Evolutionary conservation across 768 basidiomycete genomes (phyloP).

Genomic region (Boletus vermiculosoides): DNA sequence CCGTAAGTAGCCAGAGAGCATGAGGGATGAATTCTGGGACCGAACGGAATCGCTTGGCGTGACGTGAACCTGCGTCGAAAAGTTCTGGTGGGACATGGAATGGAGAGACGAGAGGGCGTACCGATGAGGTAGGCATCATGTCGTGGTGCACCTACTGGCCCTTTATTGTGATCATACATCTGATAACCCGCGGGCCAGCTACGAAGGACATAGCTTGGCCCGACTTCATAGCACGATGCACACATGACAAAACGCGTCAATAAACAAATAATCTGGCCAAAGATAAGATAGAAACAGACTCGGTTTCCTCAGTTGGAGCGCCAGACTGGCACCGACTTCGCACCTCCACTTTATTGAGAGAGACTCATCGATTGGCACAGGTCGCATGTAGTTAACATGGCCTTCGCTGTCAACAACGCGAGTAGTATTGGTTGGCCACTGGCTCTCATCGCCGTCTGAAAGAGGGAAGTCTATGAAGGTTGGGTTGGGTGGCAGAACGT

Average conservation of each 20-base stretch:
- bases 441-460: conserved; percentile 54
- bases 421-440: conserved; percentile 60
- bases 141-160: conserved; percentile 49
- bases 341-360: conserved; percentile 59
- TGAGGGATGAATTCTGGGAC: conserved; percentile 86
- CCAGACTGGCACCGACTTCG: conserved; percentile 41
- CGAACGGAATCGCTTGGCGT: conserved; percentile 64
- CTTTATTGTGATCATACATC: conserved; percentile 76
- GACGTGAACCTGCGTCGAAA: conserved; percentile 37
- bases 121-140: conserved; percentile 81
- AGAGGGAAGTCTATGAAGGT: conserved; percentile 56
- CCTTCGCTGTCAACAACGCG: conserved; percentile 55
- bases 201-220: conserved; percentile 57
- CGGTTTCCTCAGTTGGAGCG: conserved; percentile 45
- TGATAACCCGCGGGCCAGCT: conserved; percentile 67
- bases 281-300: conserved; percentile 38
- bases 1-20: conserved; percentile 72
- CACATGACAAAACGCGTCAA: not conserved
- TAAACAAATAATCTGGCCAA: not conserved
- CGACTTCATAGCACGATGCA: conserved; percentile 18
- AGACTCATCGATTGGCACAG: conserved; percentile 48
- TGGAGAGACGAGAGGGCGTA: conserved; percentile 29
- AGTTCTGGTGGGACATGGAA: not conserved
- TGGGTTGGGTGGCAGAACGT: conserved; percentile 50
- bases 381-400: conserved; percentile 70